Evolutionary conservation across 2,329 filamentous ascomycete species (phyloP).

Genomic region (Epichloe gansuensis): DNA sequence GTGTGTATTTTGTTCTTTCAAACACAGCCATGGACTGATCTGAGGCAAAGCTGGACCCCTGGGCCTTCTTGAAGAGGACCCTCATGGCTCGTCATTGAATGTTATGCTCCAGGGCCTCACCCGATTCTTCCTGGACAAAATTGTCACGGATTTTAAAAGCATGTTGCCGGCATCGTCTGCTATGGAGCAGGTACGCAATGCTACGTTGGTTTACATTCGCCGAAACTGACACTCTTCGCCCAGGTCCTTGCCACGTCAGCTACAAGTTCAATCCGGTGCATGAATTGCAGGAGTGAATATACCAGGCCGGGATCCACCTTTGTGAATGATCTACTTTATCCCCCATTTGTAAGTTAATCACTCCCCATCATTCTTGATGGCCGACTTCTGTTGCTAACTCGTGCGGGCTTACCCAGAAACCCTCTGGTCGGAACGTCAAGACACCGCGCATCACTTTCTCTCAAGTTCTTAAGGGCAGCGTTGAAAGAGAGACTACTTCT

Average conservation of each 20-base stretch:
- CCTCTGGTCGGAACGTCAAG: conserved; percentile 35
- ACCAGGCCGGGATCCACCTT: conserved; percentile 66
- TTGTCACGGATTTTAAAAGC: conserved; percentile 63
- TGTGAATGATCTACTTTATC: conserved; percentile 80
- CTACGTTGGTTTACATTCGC: not conserved
- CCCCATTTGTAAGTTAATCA: conserved; percentile 26
- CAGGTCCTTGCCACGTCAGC: conserved; percentile 55
- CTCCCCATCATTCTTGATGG: not conserved
- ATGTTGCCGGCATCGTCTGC: conserved; percentile 48
- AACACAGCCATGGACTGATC: not conserved
- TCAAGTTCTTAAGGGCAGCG: conserved; percentile 80
- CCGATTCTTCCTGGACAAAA: conserved; percentile 72
- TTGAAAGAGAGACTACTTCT: conserved; percentile 79
- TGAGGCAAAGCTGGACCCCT: conserved; percentile 49
- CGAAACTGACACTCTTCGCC: not conserved
- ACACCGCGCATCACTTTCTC: conserved; percentile 60
- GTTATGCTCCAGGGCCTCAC: conserved; percentile 78
- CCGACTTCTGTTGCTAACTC: not conserved
- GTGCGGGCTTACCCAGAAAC: conserved; percentile 26
- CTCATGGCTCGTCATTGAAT: conserved; percentile 59
- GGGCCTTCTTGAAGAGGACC: conserved; percentile 74
- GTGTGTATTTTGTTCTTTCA: not conserved
- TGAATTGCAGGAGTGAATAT: conserved; percentile 78
- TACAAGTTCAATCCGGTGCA: conserved; percentile 66
- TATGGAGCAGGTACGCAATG: conserved; percentile 53